Conservation (phyloP, 1,139 yeast genomes). For the Hansenula lynferdii region DNA sequence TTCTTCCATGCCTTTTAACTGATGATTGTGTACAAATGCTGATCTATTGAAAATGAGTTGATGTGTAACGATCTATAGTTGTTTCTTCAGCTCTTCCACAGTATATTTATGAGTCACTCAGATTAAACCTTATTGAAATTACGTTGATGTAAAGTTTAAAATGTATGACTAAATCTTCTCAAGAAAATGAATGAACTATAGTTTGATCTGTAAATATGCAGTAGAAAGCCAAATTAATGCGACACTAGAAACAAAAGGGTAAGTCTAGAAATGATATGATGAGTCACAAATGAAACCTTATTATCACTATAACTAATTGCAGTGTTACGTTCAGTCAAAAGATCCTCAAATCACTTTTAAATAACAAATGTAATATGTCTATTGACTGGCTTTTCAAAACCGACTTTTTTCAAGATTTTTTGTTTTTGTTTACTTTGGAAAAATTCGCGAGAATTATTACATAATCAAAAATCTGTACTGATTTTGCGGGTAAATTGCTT, state of each 20-base stretch:
- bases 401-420: constrained; percentile 1
- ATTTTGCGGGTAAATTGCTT: not conserved
- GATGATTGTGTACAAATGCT: not conserved
- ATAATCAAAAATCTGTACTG: no score
- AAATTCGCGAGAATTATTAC: not conserved
- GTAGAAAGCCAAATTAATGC: no score
- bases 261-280: no score
- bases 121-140: not conserved
- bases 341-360: no score
- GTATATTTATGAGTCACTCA: not conserved
- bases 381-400: no score
- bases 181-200: not conserved
- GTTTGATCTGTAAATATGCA: not conserved
- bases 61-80: not conserved
- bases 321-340: no score
- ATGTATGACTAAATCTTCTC: not conserved
- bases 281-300: no score
- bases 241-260: no score
- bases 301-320: no score
- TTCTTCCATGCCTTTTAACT: constrained; percentile 51
- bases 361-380: no score
- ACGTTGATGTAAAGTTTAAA: not conserved
- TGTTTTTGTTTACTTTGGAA: not conserved
- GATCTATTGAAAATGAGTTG: not conserved
- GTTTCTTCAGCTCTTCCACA: not conserved